Percentiles rank a stretch among this genome's conserved stretches.
Conservation (phyloP, 306 rosid species). For the Crotalaria pallida region DNA sequence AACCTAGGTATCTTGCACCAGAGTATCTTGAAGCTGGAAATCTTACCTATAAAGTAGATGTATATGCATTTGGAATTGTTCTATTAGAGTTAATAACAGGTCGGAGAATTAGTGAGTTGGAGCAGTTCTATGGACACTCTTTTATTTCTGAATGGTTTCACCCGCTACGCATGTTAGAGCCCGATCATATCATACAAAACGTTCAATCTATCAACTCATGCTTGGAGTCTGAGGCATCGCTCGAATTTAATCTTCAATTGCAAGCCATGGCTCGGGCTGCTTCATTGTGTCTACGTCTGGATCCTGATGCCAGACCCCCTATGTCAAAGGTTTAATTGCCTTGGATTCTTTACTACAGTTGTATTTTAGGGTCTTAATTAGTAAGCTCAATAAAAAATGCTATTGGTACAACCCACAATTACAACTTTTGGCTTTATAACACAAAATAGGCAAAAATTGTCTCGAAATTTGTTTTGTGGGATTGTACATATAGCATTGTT, state of each 20-base stretch:
- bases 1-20: constrained; percentile 82
- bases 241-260: constrained; percentile 55
- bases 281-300: constrained; percentile 69
- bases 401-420: no score
- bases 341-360: background rate
- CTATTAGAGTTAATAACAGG: constrained; percentile 74
- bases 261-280: constrained; percentile 85
- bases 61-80: constrained; percentile 85
- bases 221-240: constrained; percentile 47
- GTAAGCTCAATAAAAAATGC: no score
- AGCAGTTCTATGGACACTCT: constrained; percentile 41
- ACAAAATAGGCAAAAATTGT: no score
- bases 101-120: constrained; percentile 55
- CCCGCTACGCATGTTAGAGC: constrained; percentile 47
- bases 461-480: no score
- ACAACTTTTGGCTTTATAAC: no score
- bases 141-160: constrained; percentile 57
- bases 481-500: no score
- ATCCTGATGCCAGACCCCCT: constrained; percentile 76
- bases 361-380: no score
- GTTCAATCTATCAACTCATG: constrained; percentile 53
- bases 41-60: constrained; percentile 77
- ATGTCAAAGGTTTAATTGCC: constrained; percentile 71
- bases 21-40: constrained; percentile 72
- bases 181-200: constrained; percentile 47